Percentiles rank a stretch among this genome's conserved stretches.
These are phyloP conservation scores for Enterospora canceri DNA, from an alignment of 371 early-diverging fungal species.

Conservation along the genomic window DNA sequence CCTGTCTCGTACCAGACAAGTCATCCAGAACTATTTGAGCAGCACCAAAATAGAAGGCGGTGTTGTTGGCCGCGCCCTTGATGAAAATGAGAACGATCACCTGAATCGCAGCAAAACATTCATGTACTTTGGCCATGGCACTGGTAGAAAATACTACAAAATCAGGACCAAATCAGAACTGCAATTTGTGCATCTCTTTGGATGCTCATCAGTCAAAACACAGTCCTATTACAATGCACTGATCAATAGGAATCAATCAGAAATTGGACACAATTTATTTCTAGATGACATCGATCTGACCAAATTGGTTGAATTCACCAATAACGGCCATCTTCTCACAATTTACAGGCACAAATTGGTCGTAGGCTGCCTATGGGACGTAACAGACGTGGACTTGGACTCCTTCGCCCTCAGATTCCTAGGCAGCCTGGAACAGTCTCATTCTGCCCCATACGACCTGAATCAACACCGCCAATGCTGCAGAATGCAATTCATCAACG, in stretches of 20 bases:
- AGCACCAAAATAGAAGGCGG: slow-evolving; percentile 1
- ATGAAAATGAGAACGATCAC: neutral
- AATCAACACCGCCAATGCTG: slow-evolving; percentile 62
- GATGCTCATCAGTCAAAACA: slow-evolving; percentile 49
- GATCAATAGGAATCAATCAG: neutral
- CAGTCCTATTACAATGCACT: slow-evolving; percentile 1
- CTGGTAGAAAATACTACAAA: slow-evolving; percentile 69
- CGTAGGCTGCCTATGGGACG: slow-evolving; percentile 94
- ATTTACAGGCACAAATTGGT: slow-evolving; percentile 59
- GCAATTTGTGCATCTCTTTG: slow-evolving; percentile 47
- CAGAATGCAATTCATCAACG: slow-evolving; percentile 69
- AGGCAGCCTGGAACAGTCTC: slow-evolving; percentile 30
- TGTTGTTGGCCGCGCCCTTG: slow-evolving; percentile 4
- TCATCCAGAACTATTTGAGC: slow-evolving; percentile 17
- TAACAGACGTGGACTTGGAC: slow-evolving; percentile 92
- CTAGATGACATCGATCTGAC: too few species aligned
- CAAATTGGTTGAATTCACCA: slow-evolving; percentile 25
- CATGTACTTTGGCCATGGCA: slow-evolving; percentile 86
- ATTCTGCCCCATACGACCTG: slow-evolving; percentile 5
- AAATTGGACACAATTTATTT: neutral
- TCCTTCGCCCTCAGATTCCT: slow-evolving; percentile 61
- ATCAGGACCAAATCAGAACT: slow-evolving; percentile 13
- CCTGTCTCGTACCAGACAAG: slow-evolving; percentile 30
- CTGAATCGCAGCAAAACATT: slow-evolving; percentile 18
- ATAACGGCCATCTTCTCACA: slow-evolving; percentile 26